Percentiles rank a stretch among this genome's conserved stretches.
Evolutionary conservation across 148 eudicot genomes (phyloP).

Genomic region (Hydrangea macrophylla): DNA sequence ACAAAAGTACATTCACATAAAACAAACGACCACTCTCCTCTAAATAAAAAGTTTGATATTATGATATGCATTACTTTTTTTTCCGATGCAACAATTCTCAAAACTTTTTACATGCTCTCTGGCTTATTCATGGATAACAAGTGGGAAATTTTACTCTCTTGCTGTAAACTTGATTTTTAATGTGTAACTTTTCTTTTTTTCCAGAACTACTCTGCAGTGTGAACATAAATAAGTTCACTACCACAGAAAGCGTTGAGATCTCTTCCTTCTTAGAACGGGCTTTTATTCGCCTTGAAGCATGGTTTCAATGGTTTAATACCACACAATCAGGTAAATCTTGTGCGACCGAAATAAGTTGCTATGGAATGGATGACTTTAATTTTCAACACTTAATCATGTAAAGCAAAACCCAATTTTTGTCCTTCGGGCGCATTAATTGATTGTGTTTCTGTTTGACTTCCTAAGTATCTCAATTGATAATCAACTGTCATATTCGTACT

Average conservation of each 20-base stretch:
- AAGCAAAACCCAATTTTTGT: not conserved
- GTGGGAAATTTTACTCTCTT: not conserved
- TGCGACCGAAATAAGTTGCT: not conserved
- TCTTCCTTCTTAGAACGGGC: constrained; percentile 67
- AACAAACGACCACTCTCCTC: not conserved
- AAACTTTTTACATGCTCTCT: not conserved
- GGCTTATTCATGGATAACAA: not conserved
- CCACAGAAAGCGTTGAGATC: constrained; percentile 53
- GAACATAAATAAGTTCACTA: constrained; percentile 49
- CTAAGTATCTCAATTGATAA: not conserved
- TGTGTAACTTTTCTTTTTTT: constrained; percentile 18
- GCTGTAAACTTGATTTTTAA: not conserved
- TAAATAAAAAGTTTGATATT: not conserved
- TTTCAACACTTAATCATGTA: not conserved
- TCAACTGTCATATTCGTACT: too few species aligned
- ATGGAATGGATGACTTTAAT: too few species aligned
- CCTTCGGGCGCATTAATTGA: not conserved
- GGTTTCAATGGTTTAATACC: constrained; percentile 96
- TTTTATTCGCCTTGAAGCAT: constrained; percentile 83
- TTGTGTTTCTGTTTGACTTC: not conserved
- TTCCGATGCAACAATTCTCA: not conserved
- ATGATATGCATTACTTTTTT: not conserved
- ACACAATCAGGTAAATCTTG: constrained; percentile 71
- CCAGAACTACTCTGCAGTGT: constrained; percentile 71
- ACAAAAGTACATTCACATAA: not conserved